phyloP scores from a whole-genome alignment of 371 early-diverging fungal genomes.

The Mortierella sp. region DNA sequence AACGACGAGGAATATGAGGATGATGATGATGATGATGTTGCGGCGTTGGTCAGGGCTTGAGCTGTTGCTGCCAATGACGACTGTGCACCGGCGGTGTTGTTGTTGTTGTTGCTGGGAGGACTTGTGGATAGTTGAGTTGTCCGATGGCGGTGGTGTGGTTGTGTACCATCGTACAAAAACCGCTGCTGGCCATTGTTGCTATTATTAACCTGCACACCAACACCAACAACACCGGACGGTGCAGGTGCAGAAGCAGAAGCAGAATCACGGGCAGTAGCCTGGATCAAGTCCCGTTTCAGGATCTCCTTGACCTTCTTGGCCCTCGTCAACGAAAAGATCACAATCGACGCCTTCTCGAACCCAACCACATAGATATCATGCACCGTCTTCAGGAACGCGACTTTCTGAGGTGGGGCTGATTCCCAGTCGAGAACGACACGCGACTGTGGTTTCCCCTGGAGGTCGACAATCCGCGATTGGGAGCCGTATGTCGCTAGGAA shows the following conservation, averaged over 20 bases:
- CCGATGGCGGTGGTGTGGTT: not conserved
- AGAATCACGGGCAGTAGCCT: slow-evolving; percentile 8
- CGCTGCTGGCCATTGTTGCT: not conserved
- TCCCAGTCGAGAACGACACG: slow-evolving; percentile 49
- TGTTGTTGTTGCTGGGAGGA: not conserved
- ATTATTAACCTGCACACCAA: too few relatives aligned
- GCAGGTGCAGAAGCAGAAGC: not conserved
- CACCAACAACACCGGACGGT: too few relatives aligned
- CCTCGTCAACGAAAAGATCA: slow-evolving; percentile 34
- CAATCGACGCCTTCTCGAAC: slow-evolving; percentile 40
- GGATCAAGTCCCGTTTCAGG: slow-evolving; percentile 29
- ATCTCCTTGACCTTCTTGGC: slow-evolving; percentile 46
- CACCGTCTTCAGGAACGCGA: slow-evolving; percentile 40
- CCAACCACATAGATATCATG: slow-evolving; percentile 50
- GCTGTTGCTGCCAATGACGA: not conserved
- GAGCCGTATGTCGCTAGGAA: slow-evolving; percentile 47
- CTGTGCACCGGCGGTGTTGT: not conserved
- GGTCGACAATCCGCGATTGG: slow-evolving; percentile 49
- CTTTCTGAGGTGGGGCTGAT: slow-evolving; percentile 38
- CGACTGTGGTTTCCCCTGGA: slow-evolving; percentile 44
- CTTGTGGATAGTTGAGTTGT: not conserved
- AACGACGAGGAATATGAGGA: too few relatives aligned
- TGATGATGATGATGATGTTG: not conserved
- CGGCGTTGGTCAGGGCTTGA: not conserved
- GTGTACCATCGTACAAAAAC: not conserved